Evolutionary conservation across 164 flowering plant genomes (phyloP).

Genomic region (Houttuynia cordata): DNA sequence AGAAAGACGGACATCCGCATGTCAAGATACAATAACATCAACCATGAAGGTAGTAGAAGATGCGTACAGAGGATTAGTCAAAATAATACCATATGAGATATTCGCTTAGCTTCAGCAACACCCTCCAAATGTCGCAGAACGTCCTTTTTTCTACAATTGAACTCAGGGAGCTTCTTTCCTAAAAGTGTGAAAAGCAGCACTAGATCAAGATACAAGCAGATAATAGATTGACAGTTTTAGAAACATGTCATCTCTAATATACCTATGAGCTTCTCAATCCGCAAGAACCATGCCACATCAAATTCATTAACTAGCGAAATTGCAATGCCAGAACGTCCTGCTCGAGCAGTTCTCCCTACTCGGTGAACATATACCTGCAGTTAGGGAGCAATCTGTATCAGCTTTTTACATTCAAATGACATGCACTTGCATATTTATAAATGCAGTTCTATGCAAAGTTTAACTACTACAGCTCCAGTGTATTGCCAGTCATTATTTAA

Average conservation of each 20-base stretch:
- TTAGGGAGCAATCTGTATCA: too few relatives aligned
- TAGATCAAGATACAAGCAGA: not conserved
- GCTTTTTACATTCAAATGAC: too few relatives aligned
- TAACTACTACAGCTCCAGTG: not conserved
- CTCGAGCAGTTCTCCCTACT: slow-evolving; percentile 98
- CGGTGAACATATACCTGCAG: slow-evolving; percentile 89
- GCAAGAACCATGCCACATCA: slow-evolving; percentile 75
- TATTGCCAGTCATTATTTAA: too few relatives aligned
- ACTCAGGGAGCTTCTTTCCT: slow-evolving; percentile 70
- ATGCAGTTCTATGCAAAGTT: too few relatives aligned
- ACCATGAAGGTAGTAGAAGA: not conserved
- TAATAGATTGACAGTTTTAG: not conserved
- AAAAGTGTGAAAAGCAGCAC: slow-evolving; percentile 4
- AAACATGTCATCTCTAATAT: slow-evolving; percentile 2
- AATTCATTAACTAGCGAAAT: slow-evolving; percentile 87
- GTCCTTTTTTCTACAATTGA: slow-evolving; percentile 53
- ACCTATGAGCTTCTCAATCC: slow-evolving; percentile 78
- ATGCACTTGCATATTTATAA: too few relatives aligned
- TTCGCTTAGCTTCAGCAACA: slow-evolving; percentile 67
- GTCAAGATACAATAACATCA: not conserved
- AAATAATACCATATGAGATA: slow-evolving; percentile 45
- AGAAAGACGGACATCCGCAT: not conserved
- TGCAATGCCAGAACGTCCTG: slow-evolving; percentile 87
- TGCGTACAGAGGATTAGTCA: not conserved
- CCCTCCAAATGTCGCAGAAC: slow-evolving; percentile 54